A percentile compares a stretch with the other conserved stretches of the same genome.
Evolutionary conservation across 2,329 filamentous ascomycete genomes (phyloP).

Genomic region (Neonectria ditissima): DNA sequence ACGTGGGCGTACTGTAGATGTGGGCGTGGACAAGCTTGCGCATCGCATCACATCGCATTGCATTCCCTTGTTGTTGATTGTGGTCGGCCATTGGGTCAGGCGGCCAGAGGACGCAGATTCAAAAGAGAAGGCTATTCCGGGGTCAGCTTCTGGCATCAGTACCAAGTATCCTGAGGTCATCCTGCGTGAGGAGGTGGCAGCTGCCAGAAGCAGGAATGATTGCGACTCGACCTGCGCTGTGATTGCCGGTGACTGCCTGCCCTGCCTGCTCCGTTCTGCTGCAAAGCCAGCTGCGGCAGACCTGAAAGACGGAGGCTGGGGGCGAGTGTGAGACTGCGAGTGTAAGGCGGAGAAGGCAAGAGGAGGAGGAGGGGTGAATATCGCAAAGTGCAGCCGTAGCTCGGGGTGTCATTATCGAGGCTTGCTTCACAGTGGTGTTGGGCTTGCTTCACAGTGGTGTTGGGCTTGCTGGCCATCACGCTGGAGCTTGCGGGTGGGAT

Average conservation of each 20-base stretch:
- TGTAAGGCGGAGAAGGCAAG: conserved; percentile 9
- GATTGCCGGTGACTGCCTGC: background rate
- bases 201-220: background rate
- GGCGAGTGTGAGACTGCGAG: background rate
- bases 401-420: conserved; percentile 23
- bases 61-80: background rate
- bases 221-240: background rate
- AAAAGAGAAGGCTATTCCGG: background rate
- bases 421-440: conserved; percentile 4
- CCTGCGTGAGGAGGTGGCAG: background rate
- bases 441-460: background rate
- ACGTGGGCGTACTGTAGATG: background rate
- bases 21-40: background rate
- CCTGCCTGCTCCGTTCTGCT: background rate
- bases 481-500: background rate
- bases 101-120: background rate
- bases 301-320: background rate
- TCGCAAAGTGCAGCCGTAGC: background rate
- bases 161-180: background rate
- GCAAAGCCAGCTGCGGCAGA: background rate
- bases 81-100: background rate
- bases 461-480: background rate
- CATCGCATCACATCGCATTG: background rate
- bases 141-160: background rate
- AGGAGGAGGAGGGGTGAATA: conserved; percentile 7